Conservation (phyloP, 2,329 filamentous ascomycete species). For the Alternaria incomplexa region DNA sequence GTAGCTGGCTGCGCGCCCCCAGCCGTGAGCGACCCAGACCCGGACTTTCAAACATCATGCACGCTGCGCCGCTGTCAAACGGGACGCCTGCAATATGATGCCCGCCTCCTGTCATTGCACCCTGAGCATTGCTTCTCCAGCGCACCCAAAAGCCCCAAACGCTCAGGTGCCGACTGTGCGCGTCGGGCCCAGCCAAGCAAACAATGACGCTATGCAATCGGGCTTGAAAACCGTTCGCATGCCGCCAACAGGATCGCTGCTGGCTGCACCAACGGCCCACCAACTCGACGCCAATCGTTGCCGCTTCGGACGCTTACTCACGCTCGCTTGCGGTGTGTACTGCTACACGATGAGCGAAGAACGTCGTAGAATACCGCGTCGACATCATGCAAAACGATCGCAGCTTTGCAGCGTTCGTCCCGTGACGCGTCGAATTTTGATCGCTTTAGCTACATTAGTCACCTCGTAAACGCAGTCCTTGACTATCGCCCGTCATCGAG, state of each 20-base stretch:
- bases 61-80: background rate
- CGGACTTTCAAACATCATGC: background rate
- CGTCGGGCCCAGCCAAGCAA: constrained; percentile 2
- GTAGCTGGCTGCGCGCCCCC: background rate
- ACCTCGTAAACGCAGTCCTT: constrained; percentile 2
- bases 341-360: background rate
- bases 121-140: background rate
- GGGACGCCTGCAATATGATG: background rate
- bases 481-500: constrained; percentile 5
- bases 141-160: background rate
- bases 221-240: constrained; percentile 17
- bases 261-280: constrained; percentile 9
- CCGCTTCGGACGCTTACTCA: constrained; percentile 4
- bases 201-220: constrained; percentile 19
- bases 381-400: background rate
- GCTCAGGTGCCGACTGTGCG: background rate
- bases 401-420: background rate
- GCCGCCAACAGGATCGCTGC: constrained; percentile 11
- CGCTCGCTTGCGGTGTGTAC: background rate
- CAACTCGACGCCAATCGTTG: constrained; percentile 17
- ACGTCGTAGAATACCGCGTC: background rate
- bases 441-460: background rate
- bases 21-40: background rate
- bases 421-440: background rate
- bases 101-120: background rate